Evolutionary conservation across 2,329 filamentous ascomycete species (phyloP), one percentile per base, ranked within the genome.

Genomic region (Diplodia sapinea): DNA sequence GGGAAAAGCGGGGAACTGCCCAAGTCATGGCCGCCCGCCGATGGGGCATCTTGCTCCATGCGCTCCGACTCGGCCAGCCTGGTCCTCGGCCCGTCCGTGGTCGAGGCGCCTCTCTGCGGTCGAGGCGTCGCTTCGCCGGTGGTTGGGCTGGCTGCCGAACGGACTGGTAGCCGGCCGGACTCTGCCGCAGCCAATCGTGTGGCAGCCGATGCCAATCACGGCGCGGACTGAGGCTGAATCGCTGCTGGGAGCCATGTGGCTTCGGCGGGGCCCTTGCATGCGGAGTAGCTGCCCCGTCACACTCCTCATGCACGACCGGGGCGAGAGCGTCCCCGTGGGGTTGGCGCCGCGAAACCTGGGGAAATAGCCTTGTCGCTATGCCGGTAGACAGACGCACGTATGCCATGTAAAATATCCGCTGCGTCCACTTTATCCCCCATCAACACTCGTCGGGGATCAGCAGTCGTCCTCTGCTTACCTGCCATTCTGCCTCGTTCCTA

Each of bases 231-330:
- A 52, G 20, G 20, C 50, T 52, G 50, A 43, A 17, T 43, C 15
- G 17, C 15, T 43, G 50, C 23, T n/a, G 11, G 0, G 50, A 17
- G 50, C 50, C 50, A 15, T 52, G 49, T 26, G 49, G 49, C 20
- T n/a, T 2, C 26, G 49, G 20, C 50, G 23, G 20, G 50, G 52
- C 52, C 33, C 54, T 23, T 40, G 33, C 33, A 29, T 36, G n/a
- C 57, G 57, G 57, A 29, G 40, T 15, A 62, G 40, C 26, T 62
- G 40, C 57, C 40, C 57, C 57, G 57, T 43, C 17, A 43, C 20
- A 26, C 40, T 20, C 23, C 31, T 23, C 15, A 26, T 51, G 57
- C 57, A 62, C 40, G 23, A 20, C 57, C 43, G 57, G 57, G 57
- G 57, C 23, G 29, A 8, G 17, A 47, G 17, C 43, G 17, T 9